Evolutionary conservation across 1,139 yeast species (phyloP).

Genomic region (Entelexis sorbosivorans): DNA sequence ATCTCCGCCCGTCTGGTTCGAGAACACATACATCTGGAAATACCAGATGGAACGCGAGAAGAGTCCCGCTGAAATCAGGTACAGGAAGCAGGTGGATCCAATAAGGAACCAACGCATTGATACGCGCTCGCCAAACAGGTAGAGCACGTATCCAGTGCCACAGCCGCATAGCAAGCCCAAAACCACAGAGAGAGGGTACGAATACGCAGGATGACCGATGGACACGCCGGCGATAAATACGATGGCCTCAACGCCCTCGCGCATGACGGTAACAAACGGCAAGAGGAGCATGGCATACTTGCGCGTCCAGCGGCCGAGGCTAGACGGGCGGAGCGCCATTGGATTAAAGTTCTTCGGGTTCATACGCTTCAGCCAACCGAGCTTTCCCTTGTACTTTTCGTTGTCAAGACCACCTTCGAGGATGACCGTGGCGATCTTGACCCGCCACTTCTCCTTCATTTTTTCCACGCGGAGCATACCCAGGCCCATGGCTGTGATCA

Average conservation of each 20-base stretch:
- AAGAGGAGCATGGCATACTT: conserved; percentile 66
- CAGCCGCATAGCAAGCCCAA: conserved; percentile 60
- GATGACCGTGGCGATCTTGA: conserved; percentile 71
- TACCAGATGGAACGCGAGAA: conserved; percentile 89
- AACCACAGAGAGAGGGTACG: conserved; percentile 76
- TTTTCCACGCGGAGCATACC: conserved; percentile 86
- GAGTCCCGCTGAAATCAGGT: conserved; percentile 79
- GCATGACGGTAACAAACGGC: conserved; percentile 66
- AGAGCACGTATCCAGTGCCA: conserved; percentile 53
- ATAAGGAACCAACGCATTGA: conserved; percentile 74
- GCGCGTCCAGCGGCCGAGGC: conserved; percentile 36
- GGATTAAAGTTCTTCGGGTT: conserved; percentile 25
- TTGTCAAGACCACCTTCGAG: conserved; percentile 35
- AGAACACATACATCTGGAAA: conserved; percentile 60
- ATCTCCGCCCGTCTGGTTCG: conserved; percentile 67
- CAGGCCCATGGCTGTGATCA: conserved; percentile 82
- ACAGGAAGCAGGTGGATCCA: conserved; percentile 73
- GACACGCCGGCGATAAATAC: conserved; percentile 84
- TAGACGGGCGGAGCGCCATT: conserved; percentile 20
- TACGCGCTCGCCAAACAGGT: conserved; percentile 66
- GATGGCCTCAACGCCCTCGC: conserved; percentile 85
- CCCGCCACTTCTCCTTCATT: conserved; percentile 85
- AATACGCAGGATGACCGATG: conserved; percentile 51
- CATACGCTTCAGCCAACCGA: conserved; percentile 17
- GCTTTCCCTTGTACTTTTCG: conserved; percentile 14